Base-by-base conservation (phyloP, 179 eudicot species). In the Spinacia oleracea region DNA sequence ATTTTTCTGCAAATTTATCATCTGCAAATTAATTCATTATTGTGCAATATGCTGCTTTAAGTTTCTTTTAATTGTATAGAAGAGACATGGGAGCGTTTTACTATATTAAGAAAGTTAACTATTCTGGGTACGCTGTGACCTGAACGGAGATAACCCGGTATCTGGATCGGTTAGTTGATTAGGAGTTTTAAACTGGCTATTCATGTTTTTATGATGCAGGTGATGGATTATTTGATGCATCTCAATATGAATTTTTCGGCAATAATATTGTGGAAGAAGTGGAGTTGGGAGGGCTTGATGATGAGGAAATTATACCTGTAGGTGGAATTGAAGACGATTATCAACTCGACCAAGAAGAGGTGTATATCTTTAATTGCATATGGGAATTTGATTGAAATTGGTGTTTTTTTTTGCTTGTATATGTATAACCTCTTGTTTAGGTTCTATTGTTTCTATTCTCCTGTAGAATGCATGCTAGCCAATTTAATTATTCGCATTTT, bases 231-330 rank as follows among this genome's bases (percentile, higher is more conserved):
- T 87, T 87, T 83, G 89, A 87, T 74, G 89, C 89, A 55, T 85
- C 89, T 38, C 89, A 85, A 15, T 87, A 87, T 79, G 86, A 84
- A 56, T 87, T 87, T 80, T 87, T 87, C 31, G 89, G 89, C 46
- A 83, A 79, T 65, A 81, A 87, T 73, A 35, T 74, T 73, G 83
- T 83, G 63, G 89, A 85, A 77, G 89, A 87, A 79, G 89, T 87
- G 35, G 89, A 87, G 81, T 82, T 86, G 80, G 89, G 89, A 23
- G 89, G 89, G 31, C 81, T 86, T 72, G 87, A 84, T 31, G 87
- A 87, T n/a, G 89, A 82, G 0, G 89, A 87, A 69, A 79, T 74
- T 73, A 77, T 86, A 51, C 77, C 77, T 32, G 75, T 76, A 21
- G 73, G 40, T 73, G 83, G 73, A 60, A 56, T 79, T 64, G 83